Conservation (phyloP, 2,329 filamentous ascomycete genomes). For the Tolypocladium sp. region DNA sequence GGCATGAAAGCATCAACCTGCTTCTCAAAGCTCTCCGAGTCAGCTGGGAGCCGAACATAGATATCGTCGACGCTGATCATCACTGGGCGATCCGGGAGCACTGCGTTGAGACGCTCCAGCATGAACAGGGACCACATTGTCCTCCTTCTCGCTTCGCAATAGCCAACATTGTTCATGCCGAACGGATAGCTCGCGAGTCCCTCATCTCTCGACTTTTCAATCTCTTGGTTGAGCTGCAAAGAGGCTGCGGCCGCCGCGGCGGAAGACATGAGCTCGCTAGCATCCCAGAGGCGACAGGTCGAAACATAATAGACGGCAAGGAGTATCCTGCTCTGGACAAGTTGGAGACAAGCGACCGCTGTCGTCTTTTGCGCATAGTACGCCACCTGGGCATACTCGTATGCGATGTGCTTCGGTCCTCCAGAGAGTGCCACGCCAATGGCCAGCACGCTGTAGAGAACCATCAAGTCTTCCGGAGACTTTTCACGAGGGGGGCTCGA, state of each 20-base stretch:
- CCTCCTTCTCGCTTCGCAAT: conserved; percentile 58
- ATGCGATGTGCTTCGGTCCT: conserved; percentile 25
- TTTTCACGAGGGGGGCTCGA: conserved; percentile 23
- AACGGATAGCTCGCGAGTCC: conserved; percentile 38
- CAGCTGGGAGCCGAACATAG: conserved; percentile 56
- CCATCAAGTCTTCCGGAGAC: conserved; percentile 34
- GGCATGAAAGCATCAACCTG: conserved; percentile 48
- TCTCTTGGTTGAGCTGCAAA: conserved; percentile 55
- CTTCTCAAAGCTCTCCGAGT: conserved; percentile 51
- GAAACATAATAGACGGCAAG: conserved; percentile 59
- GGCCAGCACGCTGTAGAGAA: conserved; percentile 34
- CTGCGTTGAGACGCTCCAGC: conserved; percentile 57
- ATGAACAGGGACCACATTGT: conserved; percentile 67
- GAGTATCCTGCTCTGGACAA: conserved; percentile 59
- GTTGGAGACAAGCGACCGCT: conserved; percentile 36
- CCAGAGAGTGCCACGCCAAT: conserved; percentile 28
- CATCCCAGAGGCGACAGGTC: conserved; percentile 46
- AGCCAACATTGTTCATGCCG: conserved; percentile 45
- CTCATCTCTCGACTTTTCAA: conserved; percentile 34
- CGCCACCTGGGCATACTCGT: conserved; percentile 40
- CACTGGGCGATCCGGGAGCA: conserved; percentile 42
- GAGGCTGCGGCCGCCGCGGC: conserved; percentile 51
- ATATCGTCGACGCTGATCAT: conserved; percentile 56
- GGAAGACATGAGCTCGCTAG: conserved; percentile 54
- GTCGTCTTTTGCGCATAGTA: conserved; percentile 38